These are phyloP conservation scores for Ascochyta lentis DNA, from an alignment of 2,329 filamentous ascomycete genomes.

Conservation along the genomic window DNA sequence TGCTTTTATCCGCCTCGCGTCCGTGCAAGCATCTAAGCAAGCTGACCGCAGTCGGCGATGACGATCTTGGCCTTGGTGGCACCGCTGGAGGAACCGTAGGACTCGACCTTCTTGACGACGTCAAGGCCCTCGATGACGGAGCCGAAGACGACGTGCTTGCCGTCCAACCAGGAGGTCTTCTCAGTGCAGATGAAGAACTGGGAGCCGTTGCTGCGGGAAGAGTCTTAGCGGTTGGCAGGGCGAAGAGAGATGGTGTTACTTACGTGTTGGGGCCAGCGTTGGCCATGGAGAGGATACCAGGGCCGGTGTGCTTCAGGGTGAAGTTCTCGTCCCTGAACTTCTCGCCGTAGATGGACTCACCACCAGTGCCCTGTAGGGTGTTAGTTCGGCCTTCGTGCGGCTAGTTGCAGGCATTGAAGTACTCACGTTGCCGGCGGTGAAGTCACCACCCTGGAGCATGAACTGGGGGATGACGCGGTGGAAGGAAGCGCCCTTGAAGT, in stretches of 20 bases:
- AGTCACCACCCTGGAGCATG: constrained; percentile 98
- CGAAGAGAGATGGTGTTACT: neutral
- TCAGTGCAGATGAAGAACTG: constrained; percentile 99
- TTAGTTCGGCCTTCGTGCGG: constrained; percentile 15
- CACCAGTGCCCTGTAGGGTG: constrained; percentile 63
- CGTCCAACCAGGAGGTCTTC: constrained; percentile 80
- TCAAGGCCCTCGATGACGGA: constrained; percentile 60
- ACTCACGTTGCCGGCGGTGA: constrained; percentile 88
- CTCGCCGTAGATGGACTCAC: constrained; percentile 94
- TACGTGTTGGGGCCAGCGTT: constrained; percentile 76
- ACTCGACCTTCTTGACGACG: constrained; percentile 34
- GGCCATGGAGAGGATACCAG: constrained; percentile 95
- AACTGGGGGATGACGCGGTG: constrained; percentile 98
- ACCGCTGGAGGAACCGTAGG: constrained; percentile 31
- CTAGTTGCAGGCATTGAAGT: neutral
- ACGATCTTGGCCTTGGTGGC: constrained; percentile 29
- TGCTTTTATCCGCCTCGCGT: constrained; percentile 17
- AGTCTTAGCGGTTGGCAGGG: neutral
- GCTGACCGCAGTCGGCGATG: constrained; percentile 36
- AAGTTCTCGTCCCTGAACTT: constrained; percentile 99
- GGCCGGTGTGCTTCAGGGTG: constrained; percentile 85
- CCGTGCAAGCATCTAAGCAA: constrained; percentile 19
- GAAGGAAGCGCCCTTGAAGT: constrained; percentile 91
- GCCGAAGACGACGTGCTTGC: constrained; percentile 84
- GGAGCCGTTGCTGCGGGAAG: constrained; percentile 81